Conservation (phyloP, 192 early-diverging fungal species). For the Phlyctochytrium planicorne region DNA sequence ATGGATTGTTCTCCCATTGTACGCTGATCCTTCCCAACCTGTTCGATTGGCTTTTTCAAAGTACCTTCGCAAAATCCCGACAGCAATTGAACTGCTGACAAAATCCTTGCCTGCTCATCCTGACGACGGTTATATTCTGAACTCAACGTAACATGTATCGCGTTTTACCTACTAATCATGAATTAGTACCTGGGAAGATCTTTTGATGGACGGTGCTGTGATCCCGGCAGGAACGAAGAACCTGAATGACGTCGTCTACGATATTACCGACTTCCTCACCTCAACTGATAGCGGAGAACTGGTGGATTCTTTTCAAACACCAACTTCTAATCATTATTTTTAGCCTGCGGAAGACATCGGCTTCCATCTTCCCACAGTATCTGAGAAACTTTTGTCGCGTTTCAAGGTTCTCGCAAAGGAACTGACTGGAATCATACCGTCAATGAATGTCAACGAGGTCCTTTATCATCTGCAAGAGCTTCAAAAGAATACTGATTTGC, state of each 20-base stretch:
- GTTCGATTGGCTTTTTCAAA: slow-evolving; percentile 47
- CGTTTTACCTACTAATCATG: neutral
- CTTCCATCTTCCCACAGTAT: slow-evolving; percentile 52
- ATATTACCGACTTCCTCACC: neutral
- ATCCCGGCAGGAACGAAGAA: slow-evolving; percentile 40
- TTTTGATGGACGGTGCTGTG: slow-evolving; percentile 39
- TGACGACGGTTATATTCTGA: slow-evolving; percentile 47
- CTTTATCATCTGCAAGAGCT: slow-evolving; percentile 47
- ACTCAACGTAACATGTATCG: slow-evolving; percentile 22
- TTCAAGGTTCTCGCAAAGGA: slow-evolving; percentile 45
- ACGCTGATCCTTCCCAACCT: slow-evolving; percentile 45
- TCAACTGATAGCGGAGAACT: slow-evolving; percentile 21
- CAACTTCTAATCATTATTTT: neutral
- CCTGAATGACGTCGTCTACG: slow-evolving; percentile 38
- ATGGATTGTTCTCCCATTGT: slow-evolving; percentile 55
- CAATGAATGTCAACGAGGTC: slow-evolving; percentile 36
- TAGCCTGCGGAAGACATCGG: slow-evolving; percentile 52
- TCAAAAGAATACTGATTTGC: slow-evolving; percentile 28
- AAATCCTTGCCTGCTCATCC: slow-evolving; percentile 45
- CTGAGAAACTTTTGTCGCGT: slow-evolving; percentile 46
- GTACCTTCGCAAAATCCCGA: slow-evolving; percentile 42
- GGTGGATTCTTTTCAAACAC: slow-evolving; percentile 16
- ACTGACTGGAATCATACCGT: slow-evolving; percentile 33
- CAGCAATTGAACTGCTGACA: slow-evolving; percentile 29
- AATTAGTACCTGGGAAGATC: slow-evolving; percentile 48